A percentile compares a stretch with the other conserved stretches of the same genome.
Conservation (phyloP, 345 rosid genomes). For the Rhizophora apiculata region DNA sequence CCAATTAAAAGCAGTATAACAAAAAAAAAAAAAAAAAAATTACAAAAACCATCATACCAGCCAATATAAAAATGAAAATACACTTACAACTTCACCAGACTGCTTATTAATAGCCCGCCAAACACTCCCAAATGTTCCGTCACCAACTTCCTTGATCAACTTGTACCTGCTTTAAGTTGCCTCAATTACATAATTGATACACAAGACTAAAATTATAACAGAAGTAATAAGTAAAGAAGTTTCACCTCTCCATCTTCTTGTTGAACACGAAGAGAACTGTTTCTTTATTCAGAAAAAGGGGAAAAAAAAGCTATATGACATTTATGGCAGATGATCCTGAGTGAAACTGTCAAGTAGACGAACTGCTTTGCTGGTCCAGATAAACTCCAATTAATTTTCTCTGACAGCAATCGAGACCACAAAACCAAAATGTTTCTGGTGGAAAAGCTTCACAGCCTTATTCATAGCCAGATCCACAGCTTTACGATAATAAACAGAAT, state of each 20-base stretch:
- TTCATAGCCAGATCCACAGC: constrained; percentile 42
- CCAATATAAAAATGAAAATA: constrained; percentile 3
- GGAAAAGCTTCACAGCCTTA: constrained; percentile 50
- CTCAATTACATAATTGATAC: not conserved
- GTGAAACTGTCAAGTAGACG: constrained; percentile 24
- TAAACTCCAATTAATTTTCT: constrained; percentile 37
- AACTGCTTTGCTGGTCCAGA: constrained; percentile 31
- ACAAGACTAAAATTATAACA: not conserved
- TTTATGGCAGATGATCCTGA: constrained; percentile 29
- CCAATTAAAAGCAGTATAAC: not conserved
- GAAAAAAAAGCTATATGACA: constrained; percentile 37
- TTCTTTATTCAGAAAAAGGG: constrained; percentile 42
- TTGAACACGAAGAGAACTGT: constrained; percentile 32
- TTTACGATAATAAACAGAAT: constrained; percentile 30
- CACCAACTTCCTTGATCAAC: constrained; percentile 75
- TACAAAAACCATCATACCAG: not conserved
- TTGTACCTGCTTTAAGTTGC: not conserved
- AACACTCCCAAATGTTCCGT: constrained; percentile 87
- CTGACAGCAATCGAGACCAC: constrained; percentile 19
- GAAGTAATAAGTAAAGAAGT: not conserved
- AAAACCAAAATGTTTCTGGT: constrained; percentile 30
- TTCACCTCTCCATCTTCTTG: constrained; percentile 77
- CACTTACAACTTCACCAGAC: constrained; percentile 76
- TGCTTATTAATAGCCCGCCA: constrained; percentile 70
- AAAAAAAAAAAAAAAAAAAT: not conserved